These are phyloP conservation scores for Solanum sejunctum DNA, from an alignment of 257 asterid genomes.

Conservation along the genomic window DNA sequence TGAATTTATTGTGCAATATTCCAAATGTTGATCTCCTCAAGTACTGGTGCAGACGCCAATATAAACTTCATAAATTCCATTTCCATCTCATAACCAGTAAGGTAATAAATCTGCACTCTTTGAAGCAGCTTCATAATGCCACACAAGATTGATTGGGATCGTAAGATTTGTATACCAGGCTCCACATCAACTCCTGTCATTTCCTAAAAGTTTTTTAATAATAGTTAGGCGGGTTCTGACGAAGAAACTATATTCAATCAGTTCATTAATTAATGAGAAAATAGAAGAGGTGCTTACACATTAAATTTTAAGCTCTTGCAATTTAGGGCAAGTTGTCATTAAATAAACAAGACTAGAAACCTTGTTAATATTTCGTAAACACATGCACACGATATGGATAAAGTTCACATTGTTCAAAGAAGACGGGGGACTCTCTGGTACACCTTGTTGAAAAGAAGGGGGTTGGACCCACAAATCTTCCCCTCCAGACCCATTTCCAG, in stretches of 20 bases:
- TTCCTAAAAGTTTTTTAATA: not conserved
- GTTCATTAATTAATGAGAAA: not conserved
- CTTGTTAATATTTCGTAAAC: conserved; percentile 32
- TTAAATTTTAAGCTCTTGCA: conserved; percentile 36
- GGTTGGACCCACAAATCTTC: too few species aligned
- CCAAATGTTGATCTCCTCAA: conserved; percentile 32
- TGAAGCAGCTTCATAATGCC: conserved; percentile 24
- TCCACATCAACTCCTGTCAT: conserved; percentile 19
- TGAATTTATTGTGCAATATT: conserved; percentile 16
- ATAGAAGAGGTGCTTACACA: not conserved
- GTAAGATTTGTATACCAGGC: conserved; percentile 32
- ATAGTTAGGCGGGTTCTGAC: not conserved
- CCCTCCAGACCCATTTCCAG: too few species aligned
- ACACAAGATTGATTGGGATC: conserved; percentile 26
- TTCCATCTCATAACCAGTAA: conserved; percentile 19
- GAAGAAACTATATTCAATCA: not conserved
- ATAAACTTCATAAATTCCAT: conserved; percentile 49
- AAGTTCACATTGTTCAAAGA: conserved; percentile 20
- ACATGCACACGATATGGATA: conserved; percentile 37
- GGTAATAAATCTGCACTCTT: not conserved
- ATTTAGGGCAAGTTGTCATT: conserved; percentile 42
- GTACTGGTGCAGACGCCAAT: conserved; percentile 40
- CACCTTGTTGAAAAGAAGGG: too few species aligned
- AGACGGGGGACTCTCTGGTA: too few species aligned
- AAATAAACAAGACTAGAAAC: conserved; percentile 39